A percentile compares a stretch with the other conserved stretches of the same genome.
phyloP scores from a whole-genome alignment of 495 filamentous ascomycete genomes.

The Penicillium atrosanguineum region DNA sequence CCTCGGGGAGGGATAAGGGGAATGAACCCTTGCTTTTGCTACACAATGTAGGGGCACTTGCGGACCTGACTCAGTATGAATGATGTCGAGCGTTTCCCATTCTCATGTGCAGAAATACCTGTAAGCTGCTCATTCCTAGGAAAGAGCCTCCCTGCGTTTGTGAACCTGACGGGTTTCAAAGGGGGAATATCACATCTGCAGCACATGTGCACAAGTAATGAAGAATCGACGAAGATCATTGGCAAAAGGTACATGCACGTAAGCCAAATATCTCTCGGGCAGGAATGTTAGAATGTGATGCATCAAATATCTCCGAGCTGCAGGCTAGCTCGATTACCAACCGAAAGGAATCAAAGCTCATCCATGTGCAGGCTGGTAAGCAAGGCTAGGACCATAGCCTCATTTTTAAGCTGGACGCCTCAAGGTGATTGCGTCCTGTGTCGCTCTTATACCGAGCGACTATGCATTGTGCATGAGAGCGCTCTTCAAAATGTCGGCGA shows the following conservation, averaged over 20 bases:
- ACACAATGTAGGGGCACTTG: not conserved
- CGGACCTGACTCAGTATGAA: too few species aligned
- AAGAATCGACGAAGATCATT: too few species aligned
- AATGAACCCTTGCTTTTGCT: not conserved
- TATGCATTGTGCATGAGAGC: not conserved
- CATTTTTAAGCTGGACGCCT: not conserved
- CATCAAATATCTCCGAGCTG: slow-evolving; percentile 2
- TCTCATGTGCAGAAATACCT: too few species aligned
- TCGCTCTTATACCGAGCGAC: not conserved
- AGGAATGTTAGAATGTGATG: slow-evolving; percentile 2
- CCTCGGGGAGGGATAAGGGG: too few species aligned
- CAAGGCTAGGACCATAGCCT: not conserved
- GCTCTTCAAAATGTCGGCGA: slow-evolving; percentile 2
- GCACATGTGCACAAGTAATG: not conserved
- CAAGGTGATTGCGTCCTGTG: not conserved
- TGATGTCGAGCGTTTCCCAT: too few species aligned
- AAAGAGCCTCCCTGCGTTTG: not conserved
- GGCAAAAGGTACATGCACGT: too few species aligned
- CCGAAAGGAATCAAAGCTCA: not conserved
- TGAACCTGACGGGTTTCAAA: not conserved
- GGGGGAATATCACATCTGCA: not conserved
- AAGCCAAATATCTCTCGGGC: too few species aligned
- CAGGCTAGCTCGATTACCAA: slow-evolving; percentile 2
- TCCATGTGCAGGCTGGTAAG: not conserved
- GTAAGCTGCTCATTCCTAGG: not conserved